Evolutionary conservation across 164 flowering plant species (phyloP).

Genomic region (Vitis labrusca): DNA sequence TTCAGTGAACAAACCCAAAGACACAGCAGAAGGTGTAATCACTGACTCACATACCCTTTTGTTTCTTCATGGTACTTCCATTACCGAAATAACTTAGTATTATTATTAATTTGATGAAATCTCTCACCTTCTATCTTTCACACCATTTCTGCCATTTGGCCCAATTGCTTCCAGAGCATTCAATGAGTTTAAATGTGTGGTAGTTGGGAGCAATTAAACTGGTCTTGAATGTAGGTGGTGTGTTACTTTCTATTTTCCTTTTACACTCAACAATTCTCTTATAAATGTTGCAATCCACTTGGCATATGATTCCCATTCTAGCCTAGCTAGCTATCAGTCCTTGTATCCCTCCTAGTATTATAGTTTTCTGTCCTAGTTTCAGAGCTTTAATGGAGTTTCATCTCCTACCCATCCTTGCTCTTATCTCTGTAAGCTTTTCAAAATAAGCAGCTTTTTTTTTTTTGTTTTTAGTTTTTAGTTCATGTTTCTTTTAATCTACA

Average conservation of each 20-base stretch:
- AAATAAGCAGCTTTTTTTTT: neutral
- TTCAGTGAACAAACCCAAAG: too few species aligned
- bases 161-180: too few species aligned
- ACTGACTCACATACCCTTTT: too few species aligned
- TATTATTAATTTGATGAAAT: too few species aligned
- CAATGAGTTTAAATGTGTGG: neutral
- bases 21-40: too few species aligned
- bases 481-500: too few species aligned
- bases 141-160: too few species aligned
- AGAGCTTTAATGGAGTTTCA: constrained; percentile 22
- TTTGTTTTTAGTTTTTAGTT: neutral
- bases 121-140: too few species aligned
- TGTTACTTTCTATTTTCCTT: neutral
- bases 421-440: constrained; percentile 27
- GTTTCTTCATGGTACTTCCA: too few species aligned
- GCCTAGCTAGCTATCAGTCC: neutral
- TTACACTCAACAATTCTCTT: neutral
- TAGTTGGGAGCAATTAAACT: constrained; percentile 27
- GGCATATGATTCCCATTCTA: neutral
- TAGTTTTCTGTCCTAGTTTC: neutral
- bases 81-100: too few species aligned
- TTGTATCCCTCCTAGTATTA: neutral
- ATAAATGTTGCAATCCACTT: constrained; percentile 12
- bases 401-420: constrained; percentile 17
- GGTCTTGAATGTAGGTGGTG: constrained; percentile 4